Evolutionary conservation across 1,139 yeast genomes (phyloP).

Genomic region (Citeromyces siamensis): DNA sequence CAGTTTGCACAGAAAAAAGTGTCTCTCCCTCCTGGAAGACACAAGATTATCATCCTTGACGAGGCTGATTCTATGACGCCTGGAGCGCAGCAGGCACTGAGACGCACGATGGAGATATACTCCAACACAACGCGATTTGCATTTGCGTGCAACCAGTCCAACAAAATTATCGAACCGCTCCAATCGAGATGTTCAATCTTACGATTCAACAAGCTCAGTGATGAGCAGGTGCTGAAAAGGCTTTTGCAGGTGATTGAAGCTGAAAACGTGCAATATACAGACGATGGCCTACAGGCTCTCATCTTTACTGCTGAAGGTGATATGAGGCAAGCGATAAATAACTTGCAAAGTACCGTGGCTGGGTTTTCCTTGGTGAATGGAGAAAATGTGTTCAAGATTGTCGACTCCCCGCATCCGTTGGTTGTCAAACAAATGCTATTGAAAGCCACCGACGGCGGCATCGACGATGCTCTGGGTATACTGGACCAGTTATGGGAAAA

Average conservation of each 20-base stretch:
- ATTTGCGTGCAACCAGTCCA: constrained; percentile 92
- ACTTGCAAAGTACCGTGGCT: constrained; percentile 85
- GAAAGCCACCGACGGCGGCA: constrained; percentile 33
- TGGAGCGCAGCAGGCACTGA: constrained; percentile 94
- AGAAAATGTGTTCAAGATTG: constrained; percentile 87
- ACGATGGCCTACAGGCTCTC: constrained; percentile 88
- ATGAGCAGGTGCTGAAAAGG: constrained; percentile 74
- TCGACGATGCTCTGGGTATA: constrained; percentile 59
- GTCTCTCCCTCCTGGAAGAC: constrained; percentile 60
- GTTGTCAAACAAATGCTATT: constrained; percentile 67
- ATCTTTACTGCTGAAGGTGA: constrained; percentile 98
- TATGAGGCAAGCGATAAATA: constrained; percentile 96
- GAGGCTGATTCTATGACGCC: constrained; percentile 99
- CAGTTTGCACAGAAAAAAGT: constrained; percentile 92
- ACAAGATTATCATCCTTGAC: constrained; percentile 82
- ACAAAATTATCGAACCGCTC: constrained; percentile 90
- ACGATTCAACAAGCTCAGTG: constrained; percentile 69
- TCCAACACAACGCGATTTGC: constrained; percentile 94
- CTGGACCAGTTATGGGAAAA: constrained; percentile 69
- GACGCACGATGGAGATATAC: constrained; percentile 95
- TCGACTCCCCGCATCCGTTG: constrained; percentile 93
- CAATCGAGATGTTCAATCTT: constrained; percentile 95
- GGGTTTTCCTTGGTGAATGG: constrained; percentile 89
- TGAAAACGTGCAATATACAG: constrained; percentile 69
- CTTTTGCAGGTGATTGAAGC: constrained; percentile 56